These are phyloP conservation scores for Coemansia sp. DNA, from an alignment of 192 early-diverging fungal species.

Conservation along the genomic window DNA sequence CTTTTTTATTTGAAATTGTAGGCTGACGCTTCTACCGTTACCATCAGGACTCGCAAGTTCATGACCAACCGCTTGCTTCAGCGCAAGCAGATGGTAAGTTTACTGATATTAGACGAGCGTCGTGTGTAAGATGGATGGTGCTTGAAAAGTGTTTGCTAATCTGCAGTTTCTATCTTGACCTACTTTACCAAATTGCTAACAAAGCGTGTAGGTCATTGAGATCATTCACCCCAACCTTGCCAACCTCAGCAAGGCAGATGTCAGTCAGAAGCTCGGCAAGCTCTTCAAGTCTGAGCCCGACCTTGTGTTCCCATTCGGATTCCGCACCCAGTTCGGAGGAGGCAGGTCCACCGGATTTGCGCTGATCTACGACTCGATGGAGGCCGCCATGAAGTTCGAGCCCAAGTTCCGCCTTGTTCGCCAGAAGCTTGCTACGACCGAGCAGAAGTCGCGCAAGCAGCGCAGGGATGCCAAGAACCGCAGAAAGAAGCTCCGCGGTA, in stretches of 20 bases:
- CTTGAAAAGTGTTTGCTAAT: background rate
- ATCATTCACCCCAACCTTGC: constrained; percentile 92
- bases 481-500: constrained; percentile 97
- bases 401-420: constrained; percentile 95
- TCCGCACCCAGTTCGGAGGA: constrained; percentile 96
- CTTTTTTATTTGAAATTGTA: constrained; percentile 26
- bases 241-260: constrained; percentile 89
- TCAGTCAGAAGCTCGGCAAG: constrained; percentile 93
- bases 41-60: constrained; percentile 98
- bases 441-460: constrained; percentile 84
- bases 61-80: constrained; percentile 97
- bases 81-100: constrained; percentile 88
- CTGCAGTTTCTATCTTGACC: background rate
- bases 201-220: constrained; percentile 80
- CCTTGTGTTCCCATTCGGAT: constrained; percentile 89
- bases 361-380: constrained; percentile 93
- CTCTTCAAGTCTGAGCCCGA: constrained; percentile 92
- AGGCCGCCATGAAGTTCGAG: constrained; percentile 97
- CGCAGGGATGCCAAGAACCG: constrained; percentile 99
- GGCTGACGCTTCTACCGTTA: constrained; percentile 84
- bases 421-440: constrained; percentile 61
- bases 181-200: no score
- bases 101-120: no score
- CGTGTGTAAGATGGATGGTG: no score
- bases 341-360: constrained; percentile 94